Evolutionary conservation across 148 eudicot species (phyloP).

Genomic region (Camellia lanceoleosa): DNA sequence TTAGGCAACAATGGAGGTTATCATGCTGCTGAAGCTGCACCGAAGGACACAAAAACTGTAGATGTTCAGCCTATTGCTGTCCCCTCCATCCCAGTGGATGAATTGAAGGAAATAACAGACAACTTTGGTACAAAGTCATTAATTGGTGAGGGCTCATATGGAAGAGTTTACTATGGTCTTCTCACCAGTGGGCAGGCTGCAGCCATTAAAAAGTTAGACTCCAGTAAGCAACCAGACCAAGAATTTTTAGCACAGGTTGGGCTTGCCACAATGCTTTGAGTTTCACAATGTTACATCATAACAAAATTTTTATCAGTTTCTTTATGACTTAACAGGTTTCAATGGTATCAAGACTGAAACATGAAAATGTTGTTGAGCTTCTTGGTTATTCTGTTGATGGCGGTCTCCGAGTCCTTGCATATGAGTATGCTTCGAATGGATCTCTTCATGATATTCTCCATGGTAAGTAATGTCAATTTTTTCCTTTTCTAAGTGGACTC

Average conservation of each 20-base stretch:
- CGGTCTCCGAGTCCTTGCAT: constrained; percentile 59
- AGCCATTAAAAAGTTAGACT: constrained; percentile 71
- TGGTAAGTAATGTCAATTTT: constrained; percentile 36
- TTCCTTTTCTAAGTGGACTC: not conserved
- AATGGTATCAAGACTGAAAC: constrained; percentile 65
- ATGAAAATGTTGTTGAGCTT: constrained; percentile 68
- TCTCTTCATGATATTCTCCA: constrained; percentile 86
- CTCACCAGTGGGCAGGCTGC: constrained; percentile 61
- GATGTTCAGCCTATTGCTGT: constrained; percentile 63
- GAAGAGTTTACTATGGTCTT: constrained; percentile 66
- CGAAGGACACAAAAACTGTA: constrained; percentile 51
- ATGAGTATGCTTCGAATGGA: constrained; percentile 74
- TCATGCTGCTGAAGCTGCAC: constrained; percentile 50
- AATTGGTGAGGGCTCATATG: constrained; percentile 76
- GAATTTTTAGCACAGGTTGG: constrained; percentile 69
- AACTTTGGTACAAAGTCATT: constrained; percentile 64
- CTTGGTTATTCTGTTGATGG: constrained; percentile 71
- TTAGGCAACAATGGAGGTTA: constrained; percentile 61
- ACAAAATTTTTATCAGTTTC: not conserved
- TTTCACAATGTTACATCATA: not conserved
- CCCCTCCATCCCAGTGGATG: constrained; percentile 61
- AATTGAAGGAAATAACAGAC: constrained; percentile 61
- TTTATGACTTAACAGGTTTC: constrained; percentile 51
- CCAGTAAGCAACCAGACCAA: constrained; percentile 74
- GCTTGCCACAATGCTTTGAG: not conserved